phyloP scores from a whole-genome alignment of 192 early-diverging fungal genomes.

The Coemansia sp. region DNA sequence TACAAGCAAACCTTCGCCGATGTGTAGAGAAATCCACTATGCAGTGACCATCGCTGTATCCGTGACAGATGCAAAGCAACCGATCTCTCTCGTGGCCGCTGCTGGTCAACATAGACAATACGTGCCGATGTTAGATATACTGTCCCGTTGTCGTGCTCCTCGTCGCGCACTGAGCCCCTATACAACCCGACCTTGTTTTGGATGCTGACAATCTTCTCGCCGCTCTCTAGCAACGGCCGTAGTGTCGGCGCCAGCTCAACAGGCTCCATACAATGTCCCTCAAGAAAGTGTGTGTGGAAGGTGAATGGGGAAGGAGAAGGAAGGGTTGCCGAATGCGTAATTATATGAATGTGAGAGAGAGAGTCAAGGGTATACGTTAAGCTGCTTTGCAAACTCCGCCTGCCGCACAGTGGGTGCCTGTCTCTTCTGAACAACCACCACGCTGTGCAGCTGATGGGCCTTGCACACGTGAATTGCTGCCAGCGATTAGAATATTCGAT shows the following conservation, averaged over 20 bases:
- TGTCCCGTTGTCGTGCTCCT: slow-evolving; percentile 70
- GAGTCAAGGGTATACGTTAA: background rate
- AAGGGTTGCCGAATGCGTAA: background rate
- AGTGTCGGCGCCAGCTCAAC: slow-evolving; percentile 47
- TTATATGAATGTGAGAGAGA: background rate
- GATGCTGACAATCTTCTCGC: slow-evolving; percentile 43
- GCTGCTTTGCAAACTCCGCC: background rate
- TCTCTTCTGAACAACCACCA: background rate
- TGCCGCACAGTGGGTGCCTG: background rate
- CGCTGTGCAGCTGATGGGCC: background rate
- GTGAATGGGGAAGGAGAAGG: background rate
- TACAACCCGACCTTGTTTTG: slow-evolving; percentile 53
- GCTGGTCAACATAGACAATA: slow-evolving; percentile 77
- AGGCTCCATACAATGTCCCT: slow-evolving; percentile 24
- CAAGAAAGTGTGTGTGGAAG: background rate
- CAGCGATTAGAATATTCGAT: background rate
- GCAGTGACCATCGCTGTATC: slow-evolving; percentile 40
- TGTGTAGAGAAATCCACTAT: slow-evolving; percentile 48
- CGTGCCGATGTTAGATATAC: slow-evolving; percentile 73
- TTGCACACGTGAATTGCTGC: background rate
- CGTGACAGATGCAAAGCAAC: slow-evolving; percentile 54
- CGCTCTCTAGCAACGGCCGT: slow-evolving; percentile 45
- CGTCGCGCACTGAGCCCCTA: slow-evolving; percentile 41
- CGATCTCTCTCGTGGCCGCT: slow-evolving; percentile 57
- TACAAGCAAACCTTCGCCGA: slow-evolving; percentile 39